Evolutionary conservation across 176 grass and related monocot genomes (phyloP).

Genomic region (Metroxylon sagu): DNA sequence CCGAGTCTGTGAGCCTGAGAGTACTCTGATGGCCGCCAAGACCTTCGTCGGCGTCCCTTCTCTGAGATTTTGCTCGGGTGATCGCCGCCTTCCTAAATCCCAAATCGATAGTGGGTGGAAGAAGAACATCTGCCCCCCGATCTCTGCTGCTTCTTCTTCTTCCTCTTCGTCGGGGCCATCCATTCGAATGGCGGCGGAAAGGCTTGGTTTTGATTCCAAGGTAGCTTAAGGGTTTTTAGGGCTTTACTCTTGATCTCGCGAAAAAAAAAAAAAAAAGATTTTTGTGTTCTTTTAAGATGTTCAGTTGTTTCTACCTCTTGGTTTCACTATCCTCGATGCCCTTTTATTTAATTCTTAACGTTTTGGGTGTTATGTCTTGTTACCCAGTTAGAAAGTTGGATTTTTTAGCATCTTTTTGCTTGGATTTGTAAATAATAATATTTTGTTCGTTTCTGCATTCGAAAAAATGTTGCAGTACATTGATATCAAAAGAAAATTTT

Average conservation of each 20-base stretch:
- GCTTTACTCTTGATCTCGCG: neutral
- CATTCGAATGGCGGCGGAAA: neutral
- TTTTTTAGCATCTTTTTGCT: too few relatives aligned
- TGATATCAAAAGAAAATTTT: too few relatives aligned
- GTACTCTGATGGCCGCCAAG: neutral
- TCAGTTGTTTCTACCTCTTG: neutral
- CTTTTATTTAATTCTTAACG: too few relatives aligned
- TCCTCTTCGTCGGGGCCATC: neutral
- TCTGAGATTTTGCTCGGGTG: neutral
- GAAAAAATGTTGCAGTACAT: too few relatives aligned
- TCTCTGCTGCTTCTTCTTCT: conserved; percentile 1
- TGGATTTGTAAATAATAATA: too few relatives aligned
- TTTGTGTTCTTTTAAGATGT: neutral
- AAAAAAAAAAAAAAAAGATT: neutral
- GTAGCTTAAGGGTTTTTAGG: neutral
- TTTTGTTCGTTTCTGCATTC: too few relatives aligned
- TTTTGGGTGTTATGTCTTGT: too few relatives aligned
- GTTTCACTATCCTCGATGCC: too few relatives aligned
- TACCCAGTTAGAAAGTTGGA: too few relatives aligned
- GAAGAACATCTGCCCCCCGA: neutral
- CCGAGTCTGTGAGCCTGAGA: too few relatives aligned
- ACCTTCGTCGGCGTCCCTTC: neutral
- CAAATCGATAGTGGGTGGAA: too few relatives aligned
- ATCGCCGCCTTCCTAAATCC: neutral
- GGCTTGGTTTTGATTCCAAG: neutral